Evolutionary conservation across 257 asterid genomes (phyloP), one percentile per base, ranked within the genome.

Genomic region (Petunia axillaris): DNA sequence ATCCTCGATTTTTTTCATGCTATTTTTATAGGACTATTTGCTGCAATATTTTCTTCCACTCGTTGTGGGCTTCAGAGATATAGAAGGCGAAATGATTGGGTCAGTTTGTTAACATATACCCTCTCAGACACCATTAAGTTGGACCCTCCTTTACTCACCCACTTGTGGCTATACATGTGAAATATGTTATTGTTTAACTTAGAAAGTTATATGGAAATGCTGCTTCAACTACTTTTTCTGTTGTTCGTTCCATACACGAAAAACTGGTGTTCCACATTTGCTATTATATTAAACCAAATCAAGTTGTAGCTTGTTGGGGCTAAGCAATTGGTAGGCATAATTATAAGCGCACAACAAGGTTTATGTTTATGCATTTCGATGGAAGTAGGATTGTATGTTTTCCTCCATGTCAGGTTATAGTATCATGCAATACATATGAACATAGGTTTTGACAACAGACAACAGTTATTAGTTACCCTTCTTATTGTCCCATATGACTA

Each of bases 11-110:
- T 50, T 36, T 36, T 50, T 35, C 63, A 73, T 50, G 16, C 40
- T 50, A 48, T 35, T 73, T 81, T 81, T 87, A 5, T 82, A 95
- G 99, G 95, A 82, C 78, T 95, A 9, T 92, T 95, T 85, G 97
- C 93, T 76, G 97, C 96, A 53, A 81, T 91, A 40, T 93, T 93
- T 87, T 89, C 95, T 77, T 91, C 91, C 77, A 71, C 98, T 62
- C 88, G 89, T 39, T 93, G 99, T 87, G 97, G 94, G 81, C 53
- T 93, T 58, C 95, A 93, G 88, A 89, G 93, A 75, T 93, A 95
- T 80, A 90, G 97, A 76, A 84, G 84, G 88, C 85, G 77, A 88
- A 88, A 89, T 75, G 99, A 95, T 88, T 91, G 96, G 99, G 99
- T 95, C 78, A 90, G 98, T 90, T 74, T 71, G 80, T 73, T 16